Evolutionary conservation across 345 rosid species (phyloP).

Genomic region (Lenwebbia sp.): DNA sequence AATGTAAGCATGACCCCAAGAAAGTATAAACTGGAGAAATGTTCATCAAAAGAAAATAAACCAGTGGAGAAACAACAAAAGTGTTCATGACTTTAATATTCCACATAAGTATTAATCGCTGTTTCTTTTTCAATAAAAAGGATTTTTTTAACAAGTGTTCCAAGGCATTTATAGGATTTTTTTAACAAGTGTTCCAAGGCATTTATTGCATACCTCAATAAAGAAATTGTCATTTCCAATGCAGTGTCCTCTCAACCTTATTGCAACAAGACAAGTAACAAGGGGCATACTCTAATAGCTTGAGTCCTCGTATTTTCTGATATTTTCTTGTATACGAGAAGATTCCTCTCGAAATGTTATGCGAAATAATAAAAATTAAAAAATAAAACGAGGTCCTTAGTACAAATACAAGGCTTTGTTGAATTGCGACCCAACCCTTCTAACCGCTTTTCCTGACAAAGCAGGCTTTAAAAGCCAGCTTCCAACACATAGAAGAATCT

Average conservation of each 20-base stretch:
- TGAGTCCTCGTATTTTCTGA: background rate
- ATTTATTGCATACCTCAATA: background rate
- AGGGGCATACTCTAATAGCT: background rate
- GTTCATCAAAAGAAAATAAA: background rate
- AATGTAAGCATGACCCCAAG: background rate
- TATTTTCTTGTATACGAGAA: background rate
- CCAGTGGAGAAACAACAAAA: background rate
- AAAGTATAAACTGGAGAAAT: background rate
- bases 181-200: background rate
- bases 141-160: background rate
- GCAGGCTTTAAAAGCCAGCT: background rate
- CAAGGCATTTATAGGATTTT: background rate
- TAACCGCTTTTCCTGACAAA: background rate
- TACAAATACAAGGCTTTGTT: background rate
- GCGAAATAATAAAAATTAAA: background rate
- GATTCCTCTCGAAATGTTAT: background rate
- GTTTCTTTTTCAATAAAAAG: too few relatives aligned
- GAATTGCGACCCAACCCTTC: background rate
- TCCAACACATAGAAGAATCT: background rate
- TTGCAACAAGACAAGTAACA: background rate
- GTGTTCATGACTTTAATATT: background rate
- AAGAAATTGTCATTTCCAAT: background rate
- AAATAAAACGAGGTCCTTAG: background rate
- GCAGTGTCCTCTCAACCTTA: background rate
- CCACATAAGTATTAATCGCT: background rate